phyloP scores from a whole-genome alignment of 306 rosid species.

The Morella rubra region DNA sequence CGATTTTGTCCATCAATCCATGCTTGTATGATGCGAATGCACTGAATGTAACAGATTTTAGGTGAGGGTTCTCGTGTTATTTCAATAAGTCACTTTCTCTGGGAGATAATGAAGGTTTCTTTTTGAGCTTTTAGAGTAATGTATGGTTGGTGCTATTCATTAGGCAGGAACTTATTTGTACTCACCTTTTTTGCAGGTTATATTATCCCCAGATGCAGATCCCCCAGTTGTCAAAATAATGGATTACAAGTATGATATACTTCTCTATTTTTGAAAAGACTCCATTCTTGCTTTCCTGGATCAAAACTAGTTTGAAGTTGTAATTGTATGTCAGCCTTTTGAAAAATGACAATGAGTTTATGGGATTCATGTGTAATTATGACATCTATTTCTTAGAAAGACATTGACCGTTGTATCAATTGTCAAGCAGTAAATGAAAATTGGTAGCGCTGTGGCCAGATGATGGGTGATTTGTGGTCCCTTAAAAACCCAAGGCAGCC shows the following conservation, averaged over 20 bases:
- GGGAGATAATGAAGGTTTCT: not conserved
- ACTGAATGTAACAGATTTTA: not conserved
- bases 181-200: conserved; percentile 53
- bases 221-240: conserved; percentile 95
- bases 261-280: not conserved
- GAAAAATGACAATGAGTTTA: not conserved
- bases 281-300: not conserved
- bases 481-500: not conserved
- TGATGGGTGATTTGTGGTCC: not conserved
- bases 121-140: conserved; percentile 11
- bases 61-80: not conserved
- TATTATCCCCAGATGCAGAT: conserved; percentile 89
- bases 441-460: not conserved
- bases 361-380: not conserved
- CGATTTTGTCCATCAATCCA: not conserved
- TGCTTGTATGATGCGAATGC: not conserved
- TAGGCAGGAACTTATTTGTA: conserved; percentile 8
- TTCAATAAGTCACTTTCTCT: not conserved
- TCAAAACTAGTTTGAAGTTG: not conserved
- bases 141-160: not conserved
- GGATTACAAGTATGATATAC: conserved; percentile 69
- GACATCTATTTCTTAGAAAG: not conserved
- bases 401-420: not conserved
- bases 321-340: not conserved
- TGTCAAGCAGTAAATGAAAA: conserved; percentile 6